Base-by-base conservation (phyloP, 2,329 filamentous ascomycete species). In the Taxawa tesnikishii region DNA sequence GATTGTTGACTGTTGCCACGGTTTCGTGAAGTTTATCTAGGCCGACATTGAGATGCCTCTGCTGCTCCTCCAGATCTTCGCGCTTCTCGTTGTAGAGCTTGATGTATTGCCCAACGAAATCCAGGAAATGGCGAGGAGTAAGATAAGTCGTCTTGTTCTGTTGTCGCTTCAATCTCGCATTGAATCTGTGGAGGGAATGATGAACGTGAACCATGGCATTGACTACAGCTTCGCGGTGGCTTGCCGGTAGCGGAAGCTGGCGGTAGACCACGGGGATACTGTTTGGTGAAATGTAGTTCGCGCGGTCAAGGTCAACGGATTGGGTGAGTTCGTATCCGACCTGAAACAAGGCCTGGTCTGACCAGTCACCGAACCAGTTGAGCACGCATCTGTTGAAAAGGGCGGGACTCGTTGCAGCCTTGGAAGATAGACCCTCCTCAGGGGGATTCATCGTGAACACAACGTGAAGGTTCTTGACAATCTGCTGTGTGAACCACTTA, bases 341-440 rank as follows among this genome's bases (percentile, higher is more conserved):
- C 58, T 98, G 92, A 76, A 92, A 99, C 13, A 98, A 71, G 23
- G 90, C 92, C 62, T 98, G 90, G 56, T 98, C 90, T 32, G 90
- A 98, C 90, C 90, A 99, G 60, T 99, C 90, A 43, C 90, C 90
- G 55, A 98, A 94, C 90, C 90, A 99, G 62, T 99, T 98, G 46
- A 99, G 78, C 29, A 99, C 90, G 53, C 90, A 99, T 69, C 90
- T 80, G 65, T 99, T 99, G 79, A 99, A 99, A 50, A 99, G 63
- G 25, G 90, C 90, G 38, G 90, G 90, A 70, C 85, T 94, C 3
- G 92, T 98, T 16, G 90, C 92, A 35, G 90, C 90, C 64, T 94
- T 96, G 18, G 85, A 94, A 2, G 83, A 90, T 6, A 99, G 64
- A 1, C 90, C 88, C 46, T 90, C 90, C 51, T 94, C 84, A 0